Evolutionary conservation across 768 basidiomycete genomes (phyloP).

Genomic region (Mycena vitilis): DNA sequence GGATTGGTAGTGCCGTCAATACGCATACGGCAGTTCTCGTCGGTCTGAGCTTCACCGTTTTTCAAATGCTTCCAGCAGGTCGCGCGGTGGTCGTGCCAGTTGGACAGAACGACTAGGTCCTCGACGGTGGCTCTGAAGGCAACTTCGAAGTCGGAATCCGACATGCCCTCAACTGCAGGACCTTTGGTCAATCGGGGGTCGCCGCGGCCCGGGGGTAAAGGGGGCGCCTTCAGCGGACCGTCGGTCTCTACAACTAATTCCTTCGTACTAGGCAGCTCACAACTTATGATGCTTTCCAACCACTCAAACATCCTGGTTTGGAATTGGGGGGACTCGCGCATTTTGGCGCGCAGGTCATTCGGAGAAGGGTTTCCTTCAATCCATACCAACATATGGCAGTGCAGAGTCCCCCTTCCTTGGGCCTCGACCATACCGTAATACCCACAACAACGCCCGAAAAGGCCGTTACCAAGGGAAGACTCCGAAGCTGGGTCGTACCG

Average conservation of each 20-base stretch:
- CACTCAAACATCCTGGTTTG: background rate
- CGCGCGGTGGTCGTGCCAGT: too few relatives aligned
- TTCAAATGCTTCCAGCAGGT: slow-evolving; percentile 34
- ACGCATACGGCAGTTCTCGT: slow-evolving; percentile 1
- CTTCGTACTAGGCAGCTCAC: background rate
- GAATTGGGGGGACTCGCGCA: background rate
- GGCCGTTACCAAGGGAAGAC: background rate
- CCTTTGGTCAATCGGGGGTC: too few relatives aligned
- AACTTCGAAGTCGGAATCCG: too few relatives aligned
- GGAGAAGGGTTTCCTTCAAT: slow-evolving; percentile 13
- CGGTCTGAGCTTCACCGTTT: background rate
- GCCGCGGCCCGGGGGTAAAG: too few relatives aligned
- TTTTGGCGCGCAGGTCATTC: background rate
- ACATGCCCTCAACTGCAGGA: too few relatives aligned
- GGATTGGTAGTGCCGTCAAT: slow-evolving; percentile 3
- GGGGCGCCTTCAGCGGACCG: too few relatives aligned
- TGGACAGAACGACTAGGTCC: too few relatives aligned
- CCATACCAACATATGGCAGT: slow-evolving; percentile 15
- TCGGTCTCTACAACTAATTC: background rate
- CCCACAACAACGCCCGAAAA: background rate
- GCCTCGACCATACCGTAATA: slow-evolving; percentile 14
- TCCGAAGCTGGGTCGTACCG: background rate
- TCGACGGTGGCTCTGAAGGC: too few relatives aligned
- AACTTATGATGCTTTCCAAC: slow-evolving; percentile 8
- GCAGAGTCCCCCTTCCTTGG: slow-evolving; percentile 7